Evolutionary conservation across 345 rosid species (phyloP), one percentile per base, ranked within the genome.

Genomic region (Combretum micranthum): DNA sequence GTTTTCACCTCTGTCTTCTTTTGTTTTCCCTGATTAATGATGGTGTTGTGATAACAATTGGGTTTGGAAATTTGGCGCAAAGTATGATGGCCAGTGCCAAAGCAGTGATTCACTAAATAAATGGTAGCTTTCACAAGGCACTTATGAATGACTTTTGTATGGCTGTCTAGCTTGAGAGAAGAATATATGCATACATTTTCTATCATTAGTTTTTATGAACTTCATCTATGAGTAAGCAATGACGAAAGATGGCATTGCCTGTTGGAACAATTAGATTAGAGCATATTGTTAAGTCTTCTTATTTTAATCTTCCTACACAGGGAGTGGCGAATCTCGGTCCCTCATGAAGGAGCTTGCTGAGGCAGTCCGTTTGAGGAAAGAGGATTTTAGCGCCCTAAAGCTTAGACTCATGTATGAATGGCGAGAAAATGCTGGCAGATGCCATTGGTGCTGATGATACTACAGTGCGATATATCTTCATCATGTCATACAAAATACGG

Each of bases 281-380:
- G n/a, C 45, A 62, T 15, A 57, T 13, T 17, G 15, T 12, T 20
- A 22, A 53, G 20, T 43, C 57, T 32, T 51, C 53, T 43, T 13
- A n/a, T 20, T 43, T 26, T 14, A 57, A 55, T 62, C 54, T 44
- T 44, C 43, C 56, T 55, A 55, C 18, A 17, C 72, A 91, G 98
- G 99, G 99, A 88, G 83, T 39, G 99, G 99, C 1, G 97, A 85
- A 73, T 80, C 94, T 49, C 80, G 94, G 61, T 70, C 94, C 3
- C 79, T 92, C 11, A 84, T 74, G 86, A 80, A 68, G 65, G 86
- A 83, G 63, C 53, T 92, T 20, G 55, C 81, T 52, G 59, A 66
- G 20, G 19, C 73, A 59, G 79, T 75, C 50, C 32, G 23, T 22
- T 70, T 61, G n/a, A 54, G 62, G 47, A 46, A 45, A 44, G 77